Conservation (phyloP, 495 filamentous ascomycete genomes). For the Cercophora samala region DNA sequence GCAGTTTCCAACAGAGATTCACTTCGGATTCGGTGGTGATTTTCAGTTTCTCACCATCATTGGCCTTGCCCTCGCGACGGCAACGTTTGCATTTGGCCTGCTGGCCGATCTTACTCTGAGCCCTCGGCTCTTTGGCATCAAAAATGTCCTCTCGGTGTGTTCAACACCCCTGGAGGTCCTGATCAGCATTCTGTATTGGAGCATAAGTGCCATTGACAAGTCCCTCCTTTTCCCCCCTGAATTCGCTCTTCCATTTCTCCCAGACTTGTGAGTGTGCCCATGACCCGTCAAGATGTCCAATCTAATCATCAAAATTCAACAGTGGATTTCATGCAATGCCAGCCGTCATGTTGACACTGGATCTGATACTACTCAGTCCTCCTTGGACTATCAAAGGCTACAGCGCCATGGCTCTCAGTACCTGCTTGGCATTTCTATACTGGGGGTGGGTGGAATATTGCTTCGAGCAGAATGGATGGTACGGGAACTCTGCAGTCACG, state of each 20-base stretch:
- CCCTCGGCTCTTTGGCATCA: conserved; percentile 61
- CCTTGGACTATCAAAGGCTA: conserved; percentile 70
- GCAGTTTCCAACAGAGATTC: conserved; percentile 47
- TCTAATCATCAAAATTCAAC: conserved; percentile 2
- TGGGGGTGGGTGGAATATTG: conserved; percentile 89
- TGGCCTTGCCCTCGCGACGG: conserved; percentile 64
- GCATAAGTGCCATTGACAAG: conserved; percentile 64
- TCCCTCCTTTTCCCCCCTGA: conserved; percentile 48
- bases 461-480: conserved; percentile 69
- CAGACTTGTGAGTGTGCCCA: conserved; percentile 51
- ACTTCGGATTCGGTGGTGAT: conserved; percentile 75
- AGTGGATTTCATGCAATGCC: conserved; percentile 74
- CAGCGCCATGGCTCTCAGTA: conserved; percentile 60
- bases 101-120: conserved; percentile 72
- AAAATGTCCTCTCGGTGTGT: conserved; percentile 70
- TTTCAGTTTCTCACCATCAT: conserved; percentile 84
- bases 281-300: background rate
- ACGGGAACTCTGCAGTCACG: background rate
- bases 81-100: conserved; percentile 67
- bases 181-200: conserved; percentile 84
- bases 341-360: conserved; percentile 64
- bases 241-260: conserved; percentile 40
- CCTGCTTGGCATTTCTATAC: conserved; percentile 66
- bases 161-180: conserved; percentile 76
- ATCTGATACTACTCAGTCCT: conserved; percentile 72